Evolutionary conservation across 2,329 filamentous ascomycete species (phyloP).

Genomic region (Pyrenophora graminea): DNA sequence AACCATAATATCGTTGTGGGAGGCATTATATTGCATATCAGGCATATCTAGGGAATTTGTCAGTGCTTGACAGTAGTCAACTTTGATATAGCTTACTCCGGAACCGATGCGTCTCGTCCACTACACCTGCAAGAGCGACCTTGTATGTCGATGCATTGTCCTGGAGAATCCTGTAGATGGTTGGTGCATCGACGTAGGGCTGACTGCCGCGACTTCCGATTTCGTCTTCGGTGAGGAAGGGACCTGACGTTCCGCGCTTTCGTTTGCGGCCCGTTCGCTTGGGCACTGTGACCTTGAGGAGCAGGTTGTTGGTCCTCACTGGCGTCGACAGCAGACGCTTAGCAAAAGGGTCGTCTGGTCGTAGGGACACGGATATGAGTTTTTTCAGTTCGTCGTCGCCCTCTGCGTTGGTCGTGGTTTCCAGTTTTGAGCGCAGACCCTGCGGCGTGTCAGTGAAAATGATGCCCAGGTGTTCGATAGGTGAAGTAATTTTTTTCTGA

Average conservation of each 20-base stretch:
- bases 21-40: conserved; percentile 82
- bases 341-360: conserved; percentile 77
- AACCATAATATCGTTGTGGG: conserved; percentile 69
- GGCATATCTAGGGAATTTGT: conserved; percentile 61
- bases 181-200: conserved; percentile 27
- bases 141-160: conserved; percentile 72
- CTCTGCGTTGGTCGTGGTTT: conserved; percentile 25
- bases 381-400: conserved; percentile 50
- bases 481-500: conserved; percentile 27
- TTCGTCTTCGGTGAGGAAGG: conserved; percentile 54
- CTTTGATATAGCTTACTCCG: conserved; percentile 57
- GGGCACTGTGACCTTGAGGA: conserved; percentile 85
- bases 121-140: conserved; percentile 70
- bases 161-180: conserved; percentile 65
- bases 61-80: background rate
- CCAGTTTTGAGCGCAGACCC: conserved; percentile 36
- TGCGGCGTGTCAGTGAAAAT: conserved; percentile 21
- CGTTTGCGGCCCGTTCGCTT: conserved; percentile 84
- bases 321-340: conserved; percentile 78
- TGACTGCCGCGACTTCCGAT: conserved; percentile 7
- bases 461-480: background rate
- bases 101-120: conserved; percentile 85
- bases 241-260: conserved; percentile 74
- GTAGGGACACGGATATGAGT: conserved; percentile 71
- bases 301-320: conserved; percentile 76